Conservation (phyloP, 352 stramenopile species). For the Phytopythium montanum region DNA sequence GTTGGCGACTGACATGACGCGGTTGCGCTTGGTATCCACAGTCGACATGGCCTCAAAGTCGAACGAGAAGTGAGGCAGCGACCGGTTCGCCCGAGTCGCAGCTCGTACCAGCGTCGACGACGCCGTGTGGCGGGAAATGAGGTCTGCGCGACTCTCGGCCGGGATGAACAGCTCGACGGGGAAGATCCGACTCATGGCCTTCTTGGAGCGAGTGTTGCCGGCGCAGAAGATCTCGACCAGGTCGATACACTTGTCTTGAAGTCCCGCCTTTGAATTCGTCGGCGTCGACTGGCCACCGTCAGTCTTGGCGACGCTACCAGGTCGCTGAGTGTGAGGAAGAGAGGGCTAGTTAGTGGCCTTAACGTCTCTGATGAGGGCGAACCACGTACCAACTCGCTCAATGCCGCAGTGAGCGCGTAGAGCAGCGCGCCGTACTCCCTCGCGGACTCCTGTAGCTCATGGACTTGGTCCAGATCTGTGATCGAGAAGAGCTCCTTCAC, state of each 20-base stretch:
- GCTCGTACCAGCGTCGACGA: conserved; percentile 29
- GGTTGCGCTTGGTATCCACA: conserved; percentile 39
- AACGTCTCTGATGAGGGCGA: no score
- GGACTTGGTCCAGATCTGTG: conserved; percentile 70
- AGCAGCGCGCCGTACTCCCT: conserved; percentile 73
- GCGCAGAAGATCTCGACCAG: conserved; percentile 83
- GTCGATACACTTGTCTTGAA: conserved; percentile 51
- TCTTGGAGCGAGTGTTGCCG: conserved; percentile 75
- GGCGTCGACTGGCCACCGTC: conserved; percentile 30
- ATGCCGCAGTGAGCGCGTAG: conserved; percentile 52
- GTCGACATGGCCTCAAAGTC: conserved; percentile 45
- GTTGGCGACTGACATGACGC: conserved; percentile 26
- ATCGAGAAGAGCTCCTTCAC: conserved; percentile 75
- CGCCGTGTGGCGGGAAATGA: conserved; percentile 57
- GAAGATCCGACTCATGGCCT: conserved; percentile 73
- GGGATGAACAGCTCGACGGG: conserved; percentile 80
- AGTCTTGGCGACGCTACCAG: no score
- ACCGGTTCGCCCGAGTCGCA: conserved; percentile 38
- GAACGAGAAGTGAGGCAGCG: conserved; percentile 63
- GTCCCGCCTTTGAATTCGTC: conserved; percentile 29
- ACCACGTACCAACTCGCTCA: conserved; percentile 11
- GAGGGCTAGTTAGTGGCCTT: no score
- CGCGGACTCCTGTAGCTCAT: conserved; percentile 75
- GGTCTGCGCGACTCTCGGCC: conserved; percentile 39
- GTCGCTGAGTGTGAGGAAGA: no score